Evolutionary conservation across 2,329 filamentous ascomycete species (phyloP), one percentile per base, ranked within the genome.

Genomic region (Pezicula rhizophila): DNA sequence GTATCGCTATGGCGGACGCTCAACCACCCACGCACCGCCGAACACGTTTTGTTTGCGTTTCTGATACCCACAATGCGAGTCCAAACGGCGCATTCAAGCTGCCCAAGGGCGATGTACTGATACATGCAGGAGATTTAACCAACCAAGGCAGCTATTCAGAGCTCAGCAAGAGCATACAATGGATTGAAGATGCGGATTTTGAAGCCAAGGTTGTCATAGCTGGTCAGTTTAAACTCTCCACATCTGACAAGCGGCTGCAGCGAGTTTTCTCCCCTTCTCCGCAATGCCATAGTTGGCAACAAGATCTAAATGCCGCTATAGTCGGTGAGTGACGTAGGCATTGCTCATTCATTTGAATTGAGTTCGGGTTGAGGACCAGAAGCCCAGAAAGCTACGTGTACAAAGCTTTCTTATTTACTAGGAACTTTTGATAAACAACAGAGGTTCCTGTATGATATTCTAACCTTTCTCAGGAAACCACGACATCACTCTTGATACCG

Each of bases 111-210:
- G 85, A 91, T 62, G 78, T 91, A 8, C 72, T 91, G 31, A 82
- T 90, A 44, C 85, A 89, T 61, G 85, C 86, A 1, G 86, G 87
- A 6, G 87, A 91, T 62, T 66, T 91, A 56, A 88, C 85, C 3
- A 89, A 89, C 62, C 80, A 85, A 61, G 87, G 87, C 14, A 83
- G 70, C 54, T 70, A 71, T 54, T 70, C 69, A 6, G 79, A 83
- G 67, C 69, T 89, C 15, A 74, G 76, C 44, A 83, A 77, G 58
- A 75, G 79, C 0, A 71, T 86, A 0, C 67, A 72, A 17, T 91
- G 86, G 85, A 70, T 90, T 7, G 79, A 86, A 55, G 75, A 75
- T 46, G 75, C 82, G 3, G 73, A 81, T 44, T 89, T 87, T 49
- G 81, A 87, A 58, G 75, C 74, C 58, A 89, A 87, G 62, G 79